Percentiles rank a stretch among this genome's conserved stretches.
phyloP scores from a whole-genome alignment of 1,284 basidiomycete species.

The Naganishia liquefaciens region DNA sequence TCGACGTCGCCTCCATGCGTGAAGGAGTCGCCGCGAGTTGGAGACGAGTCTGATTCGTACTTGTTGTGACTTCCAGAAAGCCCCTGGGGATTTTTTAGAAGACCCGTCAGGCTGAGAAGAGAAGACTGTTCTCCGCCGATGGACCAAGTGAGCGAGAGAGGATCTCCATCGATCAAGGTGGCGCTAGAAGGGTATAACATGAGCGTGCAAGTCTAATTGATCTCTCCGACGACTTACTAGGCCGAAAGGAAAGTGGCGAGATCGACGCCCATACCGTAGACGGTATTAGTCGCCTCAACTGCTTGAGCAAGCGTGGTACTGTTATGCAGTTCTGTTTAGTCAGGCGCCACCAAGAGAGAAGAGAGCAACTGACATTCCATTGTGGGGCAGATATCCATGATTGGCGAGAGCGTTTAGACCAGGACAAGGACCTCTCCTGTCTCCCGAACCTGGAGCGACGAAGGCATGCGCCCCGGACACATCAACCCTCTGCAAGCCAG shows the following conservation, averaged over 20 bases:
- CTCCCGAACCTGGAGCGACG: conserved; percentile 11
- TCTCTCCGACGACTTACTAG: not conserved
- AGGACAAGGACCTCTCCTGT: conserved; percentile 26
- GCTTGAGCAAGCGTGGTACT: conserved; percentile 17
- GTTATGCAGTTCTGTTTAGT: not conserved
- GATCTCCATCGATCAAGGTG: conserved; percentile 27
- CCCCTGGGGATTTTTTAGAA: conserved; percentile 18
- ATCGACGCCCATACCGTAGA: conserved; percentile 27
- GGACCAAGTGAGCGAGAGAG: conserved; percentile 13
- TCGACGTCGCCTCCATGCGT: conserved; percentile 9
- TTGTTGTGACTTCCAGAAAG: conserved; percentile 29
- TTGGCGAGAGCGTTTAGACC: conserved; percentile 28
- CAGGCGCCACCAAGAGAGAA: no score
- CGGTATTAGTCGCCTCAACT: conserved; percentile 18
- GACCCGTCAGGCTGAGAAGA: conserved; percentile 12
- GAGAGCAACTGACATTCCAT: conserved; percentile 1
- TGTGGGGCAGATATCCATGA: conserved; percentile 21
- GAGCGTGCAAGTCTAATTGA: not conserved
- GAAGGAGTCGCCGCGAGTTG: conserved; percentile 17
- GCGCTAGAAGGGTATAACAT: not conserved
- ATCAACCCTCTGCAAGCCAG: conserved; percentile 11
- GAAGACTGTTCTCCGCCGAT: conserved; percentile 25
- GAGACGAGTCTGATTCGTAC: conserved; percentile 27
- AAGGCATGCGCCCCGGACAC: conserved; percentile 19
- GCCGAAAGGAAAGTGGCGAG: conserved; percentile 26